A percentile compares a stretch with the other conserved stretches of the same genome.
phyloP scores from a whole-genome alignment of 257 asterid genomes.

The Ballota nigra region DNA sequence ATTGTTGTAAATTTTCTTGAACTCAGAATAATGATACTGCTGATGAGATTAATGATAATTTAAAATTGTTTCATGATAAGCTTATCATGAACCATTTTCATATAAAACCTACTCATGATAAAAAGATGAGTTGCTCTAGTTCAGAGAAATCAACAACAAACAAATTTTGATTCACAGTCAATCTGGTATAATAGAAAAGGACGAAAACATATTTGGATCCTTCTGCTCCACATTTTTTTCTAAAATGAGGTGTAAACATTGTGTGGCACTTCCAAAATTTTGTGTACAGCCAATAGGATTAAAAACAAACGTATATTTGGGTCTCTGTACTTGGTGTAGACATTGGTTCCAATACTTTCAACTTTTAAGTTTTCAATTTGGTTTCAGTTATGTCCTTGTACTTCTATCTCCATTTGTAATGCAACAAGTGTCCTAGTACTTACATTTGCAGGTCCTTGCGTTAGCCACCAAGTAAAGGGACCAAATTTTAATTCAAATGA shows the following conservation, averaged over 20 bases:
- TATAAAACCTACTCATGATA: too few species aligned
- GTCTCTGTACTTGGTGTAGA: background rate
- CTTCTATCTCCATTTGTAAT: background rate
- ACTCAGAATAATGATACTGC: too few species aligned
- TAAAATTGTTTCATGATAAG: too few species aligned
- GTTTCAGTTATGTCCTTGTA: background rate
- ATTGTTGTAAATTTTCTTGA: too few species aligned
- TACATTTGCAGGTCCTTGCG: background rate
- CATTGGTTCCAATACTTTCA: background rate
- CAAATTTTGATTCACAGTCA: background rate
- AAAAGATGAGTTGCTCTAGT: background rate
- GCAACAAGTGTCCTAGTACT: background rate
- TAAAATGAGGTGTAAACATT: background rate
- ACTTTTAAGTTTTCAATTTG: background rate
- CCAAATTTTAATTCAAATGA: background rate
- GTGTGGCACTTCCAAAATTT: background rate
- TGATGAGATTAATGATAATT: too few species aligned
- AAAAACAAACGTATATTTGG: background rate
- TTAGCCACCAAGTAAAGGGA: background rate
- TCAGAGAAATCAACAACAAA: background rate
- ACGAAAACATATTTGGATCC: background rate
- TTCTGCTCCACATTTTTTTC: background rate
- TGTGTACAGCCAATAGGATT: background rate
- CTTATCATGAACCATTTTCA: too few species aligned
- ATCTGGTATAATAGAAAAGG: background rate